Evolutionary conservation across 345 rosid species (phyloP), one percentile per base, ranked within the genome.

Genomic region (Camelina hispida): DNA sequence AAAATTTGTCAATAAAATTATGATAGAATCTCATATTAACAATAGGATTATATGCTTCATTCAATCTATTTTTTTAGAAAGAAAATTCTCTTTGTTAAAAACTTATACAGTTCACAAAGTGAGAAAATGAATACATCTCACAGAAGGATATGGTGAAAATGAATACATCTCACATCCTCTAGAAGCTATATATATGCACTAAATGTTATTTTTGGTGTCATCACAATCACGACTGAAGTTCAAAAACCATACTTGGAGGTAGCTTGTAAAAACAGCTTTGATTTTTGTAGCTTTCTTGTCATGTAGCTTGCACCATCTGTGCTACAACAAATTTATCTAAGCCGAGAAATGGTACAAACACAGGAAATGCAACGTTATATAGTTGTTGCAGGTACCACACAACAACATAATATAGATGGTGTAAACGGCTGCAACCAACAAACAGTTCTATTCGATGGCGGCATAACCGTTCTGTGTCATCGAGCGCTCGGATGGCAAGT

Each of bases 401-500:
- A 34, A 14, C 5, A 77, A 14, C 62, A 75, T 42, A 50, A 75
- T 42, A 50, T 9, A 40, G 12, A 32, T 20, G 37, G 11, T 9
- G 4, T 10, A 28, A 30, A 42, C 4, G 30, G 30, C 30, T 10
- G 57, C 20, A 46, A 58, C 85, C 85, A 9, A 70, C 81, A 75
- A 9, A 70, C 81, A 75, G 30, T 68, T 74, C 81, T 66, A 67
- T 50, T 75, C 71, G 4, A 10, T 40, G 2, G 79, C 81, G 0
- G 32, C 75, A 28, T 60, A 32, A 8, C 83, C 79, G 25, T 78
- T 81, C 66, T 84, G 75, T 51, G 74, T 55, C 35, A 70, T 20
- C 1, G 73, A 80, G 3, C 76, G 82, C 59, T 86, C 98, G 4
- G 88, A 71, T 0, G 93, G 97, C 79, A 87, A 74, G 68, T 85